Conservation (phyloP, 2,329 filamentous ascomycete genomes). For the Colletotrichum sp. region DNA sequence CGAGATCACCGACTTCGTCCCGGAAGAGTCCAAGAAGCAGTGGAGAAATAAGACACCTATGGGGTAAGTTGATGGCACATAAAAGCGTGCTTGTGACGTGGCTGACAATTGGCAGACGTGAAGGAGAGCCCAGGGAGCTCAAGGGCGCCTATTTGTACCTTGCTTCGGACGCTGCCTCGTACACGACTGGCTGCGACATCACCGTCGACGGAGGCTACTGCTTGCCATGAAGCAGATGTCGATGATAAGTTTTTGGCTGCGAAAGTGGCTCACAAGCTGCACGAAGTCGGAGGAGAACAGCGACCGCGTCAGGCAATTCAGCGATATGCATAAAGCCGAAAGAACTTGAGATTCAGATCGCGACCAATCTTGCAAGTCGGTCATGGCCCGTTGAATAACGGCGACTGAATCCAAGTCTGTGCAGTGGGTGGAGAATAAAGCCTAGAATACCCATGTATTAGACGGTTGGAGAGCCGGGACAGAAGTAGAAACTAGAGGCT, state of each 20-base stretch:
- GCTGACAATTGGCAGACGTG: constrained; percentile 53
- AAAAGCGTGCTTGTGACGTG: neutral
- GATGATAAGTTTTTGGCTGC: neutral
- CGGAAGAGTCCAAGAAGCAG: constrained; percentile 69
- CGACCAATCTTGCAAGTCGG: neutral
- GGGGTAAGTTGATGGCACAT: constrained; percentile 52
- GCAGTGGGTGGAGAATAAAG: neutral
- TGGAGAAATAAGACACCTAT: constrained; percentile 84
- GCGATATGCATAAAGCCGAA: neutral
- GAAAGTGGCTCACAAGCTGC: neutral
- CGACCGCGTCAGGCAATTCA: neutral
- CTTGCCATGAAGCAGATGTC: constrained; percentile 42
- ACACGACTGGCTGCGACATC: constrained; percentile 78
- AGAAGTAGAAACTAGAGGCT: neutral
- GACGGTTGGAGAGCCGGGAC: neutral
- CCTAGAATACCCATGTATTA: neutral
- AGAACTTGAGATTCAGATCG: neutral
- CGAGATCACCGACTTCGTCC: constrained; percentile 71
- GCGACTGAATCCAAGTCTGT: neutral
- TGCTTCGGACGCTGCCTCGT: constrained; percentile 81
- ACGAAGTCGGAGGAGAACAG: neutral
- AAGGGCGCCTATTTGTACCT: constrained; percentile 86
- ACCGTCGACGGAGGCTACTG: constrained; percentile 79
- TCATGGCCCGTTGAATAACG: neutral
- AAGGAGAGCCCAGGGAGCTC: constrained; percentile 75